Evolutionary conservation across 148 eudicot genomes (phyloP).

Genomic region (Euryodendron excelsum): DNA sequence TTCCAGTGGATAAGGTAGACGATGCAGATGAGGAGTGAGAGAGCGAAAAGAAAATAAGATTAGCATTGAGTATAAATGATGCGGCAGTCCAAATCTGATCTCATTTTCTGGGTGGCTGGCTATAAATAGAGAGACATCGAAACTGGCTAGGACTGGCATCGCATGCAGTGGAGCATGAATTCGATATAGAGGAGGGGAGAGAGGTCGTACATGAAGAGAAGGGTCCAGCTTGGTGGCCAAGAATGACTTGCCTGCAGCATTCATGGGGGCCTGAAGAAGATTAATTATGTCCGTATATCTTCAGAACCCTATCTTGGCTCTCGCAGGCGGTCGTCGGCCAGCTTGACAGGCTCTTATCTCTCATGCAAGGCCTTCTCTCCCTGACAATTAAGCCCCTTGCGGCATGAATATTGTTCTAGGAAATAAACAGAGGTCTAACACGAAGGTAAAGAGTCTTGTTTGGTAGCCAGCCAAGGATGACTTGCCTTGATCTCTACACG

Average conservation of each 20-base stretch:
- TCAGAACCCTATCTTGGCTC: not conserved
- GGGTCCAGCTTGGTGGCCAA: constrained; percentile 18
- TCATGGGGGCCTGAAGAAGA: not conserved
- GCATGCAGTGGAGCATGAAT: not conserved
- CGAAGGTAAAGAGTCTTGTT: constrained; percentile 6
- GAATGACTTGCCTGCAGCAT: constrained; percentile 18
- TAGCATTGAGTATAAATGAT: not conserved
- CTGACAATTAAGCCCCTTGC: too few species aligned
- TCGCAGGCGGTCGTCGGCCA: constrained; percentile 10
- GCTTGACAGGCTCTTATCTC: constrained; percentile 9
- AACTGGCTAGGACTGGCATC: not conserved
- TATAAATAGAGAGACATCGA: not conserved
- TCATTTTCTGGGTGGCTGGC: not conserved
- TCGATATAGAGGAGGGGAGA: not conserved
- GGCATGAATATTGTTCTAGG: too few species aligned
- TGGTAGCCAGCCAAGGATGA: too few species aligned
- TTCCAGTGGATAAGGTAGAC: not conserved
- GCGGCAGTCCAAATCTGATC: not conserved
- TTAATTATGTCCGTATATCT: not conserved
- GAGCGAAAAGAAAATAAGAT: not conserved
- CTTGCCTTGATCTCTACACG: too few species aligned
- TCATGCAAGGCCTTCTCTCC: constrained; percentile 9
- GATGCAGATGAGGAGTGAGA: not conserved
- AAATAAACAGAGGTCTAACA: not conserved
- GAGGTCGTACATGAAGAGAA: constrained; percentile 8